Percentiles rank a stretch among this genome's conserved stretches.
Conservation (phyloP, 805 yeast species). For the Myxozyma neotropica region DNA sequence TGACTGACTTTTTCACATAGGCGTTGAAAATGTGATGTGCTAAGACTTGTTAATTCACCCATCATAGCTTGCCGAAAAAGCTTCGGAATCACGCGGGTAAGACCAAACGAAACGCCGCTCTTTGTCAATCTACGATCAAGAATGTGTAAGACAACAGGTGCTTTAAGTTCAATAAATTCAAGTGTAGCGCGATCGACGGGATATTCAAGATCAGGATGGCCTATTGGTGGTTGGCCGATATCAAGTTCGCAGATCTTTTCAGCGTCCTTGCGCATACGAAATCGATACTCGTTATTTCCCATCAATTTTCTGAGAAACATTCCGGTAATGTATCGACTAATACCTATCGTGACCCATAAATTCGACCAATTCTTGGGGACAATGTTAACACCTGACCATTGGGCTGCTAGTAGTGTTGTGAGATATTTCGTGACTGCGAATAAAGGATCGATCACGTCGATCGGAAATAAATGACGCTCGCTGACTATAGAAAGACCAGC, state of each 20-base stretch:
- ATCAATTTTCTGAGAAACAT: constrained; percentile 68
- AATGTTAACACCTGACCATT: constrained; percentile 92
- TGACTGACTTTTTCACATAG: constrained; percentile 96
- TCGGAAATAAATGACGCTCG: constrained; percentile 67
- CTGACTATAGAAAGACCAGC: constrained; percentile 71
- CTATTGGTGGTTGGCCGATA: constrained; percentile 79
- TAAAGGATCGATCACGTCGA: constrained; percentile 76
- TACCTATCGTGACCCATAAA: constrained; percentile 86
- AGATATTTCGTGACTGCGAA: constrained; percentile 67
- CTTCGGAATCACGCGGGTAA: constrained; percentile 88
- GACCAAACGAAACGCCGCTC: constrained; percentile 90
- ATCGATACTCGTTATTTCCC: constrained; percentile 84
- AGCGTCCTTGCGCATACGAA: constrained; percentile 62
- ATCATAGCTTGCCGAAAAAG: constrained; percentile 93
- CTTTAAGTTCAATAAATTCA: constrained; percentile 70
- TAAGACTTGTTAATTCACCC: constrained; percentile 78
- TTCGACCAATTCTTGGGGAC: constrained; percentile 79
- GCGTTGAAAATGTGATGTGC: constrained; percentile 83
- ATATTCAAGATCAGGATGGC: constrained; percentile 62
- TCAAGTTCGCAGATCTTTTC: constrained; percentile 74
- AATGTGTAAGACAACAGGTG: constrained; percentile 82
- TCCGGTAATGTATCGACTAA: constrained; percentile 78
- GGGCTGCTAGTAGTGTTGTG: constrained; percentile 73
- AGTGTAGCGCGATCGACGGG: constrained; percentile 69
- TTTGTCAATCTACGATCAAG: constrained; percentile 92